These are phyloP conservation scores for Beauveria rudraprayagi DNA, from an alignment of 2,329 filamentous ascomycete genomes.

Conservation along the genomic window DNA sequence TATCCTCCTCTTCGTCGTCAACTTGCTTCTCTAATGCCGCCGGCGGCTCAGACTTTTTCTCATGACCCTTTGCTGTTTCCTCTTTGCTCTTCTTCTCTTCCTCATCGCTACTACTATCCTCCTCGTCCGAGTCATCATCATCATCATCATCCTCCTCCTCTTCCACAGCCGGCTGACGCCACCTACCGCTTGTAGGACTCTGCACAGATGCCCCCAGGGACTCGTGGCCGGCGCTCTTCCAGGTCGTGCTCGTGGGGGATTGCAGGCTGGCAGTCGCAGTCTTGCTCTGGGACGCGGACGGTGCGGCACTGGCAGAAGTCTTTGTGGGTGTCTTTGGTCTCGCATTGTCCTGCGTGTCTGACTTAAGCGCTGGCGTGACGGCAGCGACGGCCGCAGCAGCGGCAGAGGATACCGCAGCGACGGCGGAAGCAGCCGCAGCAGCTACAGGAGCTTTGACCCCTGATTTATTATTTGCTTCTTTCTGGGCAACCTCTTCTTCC, in stretches of 20 bases:
- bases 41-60: constrained; percentile 14
- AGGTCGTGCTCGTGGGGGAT: constrained; percentile 33
- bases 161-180: neutral
- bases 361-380: neutral
- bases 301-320: neutral
- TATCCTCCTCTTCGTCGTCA: too few species aligned
- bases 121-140: constrained; percentile 11
- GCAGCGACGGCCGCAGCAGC: neutral
- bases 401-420: neutral
- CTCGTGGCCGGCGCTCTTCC: constrained; percentile 21
- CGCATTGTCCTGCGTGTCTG: neutral
- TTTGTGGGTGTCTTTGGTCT: neutral
- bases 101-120: constrained; percentile 11
- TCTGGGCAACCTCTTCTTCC: neutral
- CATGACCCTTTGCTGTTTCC: constrained; percentile 19
- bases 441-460: neutral
- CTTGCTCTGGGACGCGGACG: neutral
- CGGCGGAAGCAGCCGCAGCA: neutral
- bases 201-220: constrained; percentile 15
- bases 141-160: neutral
- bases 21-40: constrained; percentile 12
- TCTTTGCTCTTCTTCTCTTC: constrained; percentile 18
- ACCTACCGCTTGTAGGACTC: constrained; percentile 13
- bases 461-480: constrained; percentile 5
- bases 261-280: constrained; percentile 23